Conservation (phyloP, 768 basidiomycete genomes). For the Cubamyces lactineus region DNA sequence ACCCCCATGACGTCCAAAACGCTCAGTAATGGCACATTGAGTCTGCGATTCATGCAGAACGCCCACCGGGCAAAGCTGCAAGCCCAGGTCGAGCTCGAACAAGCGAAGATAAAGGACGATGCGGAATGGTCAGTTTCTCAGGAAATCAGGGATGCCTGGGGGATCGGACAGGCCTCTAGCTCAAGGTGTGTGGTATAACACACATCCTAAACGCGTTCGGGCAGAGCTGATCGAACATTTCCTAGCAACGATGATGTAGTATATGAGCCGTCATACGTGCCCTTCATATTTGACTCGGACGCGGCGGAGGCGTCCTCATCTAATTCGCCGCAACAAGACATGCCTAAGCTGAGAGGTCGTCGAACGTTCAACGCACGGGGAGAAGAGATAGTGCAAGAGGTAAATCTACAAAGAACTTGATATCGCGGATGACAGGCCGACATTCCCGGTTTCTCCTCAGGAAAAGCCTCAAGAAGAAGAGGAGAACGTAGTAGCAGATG, state of each 20-base stretch:
- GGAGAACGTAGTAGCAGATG: neutral
- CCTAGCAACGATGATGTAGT: conserved; percentile 32
- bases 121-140: conserved; percentile 65
- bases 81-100: conserved; percentile 52
- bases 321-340: neutral
- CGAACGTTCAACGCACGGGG: conserved; percentile 56
- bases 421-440: too few relatives aligned
- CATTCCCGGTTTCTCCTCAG: neutral
- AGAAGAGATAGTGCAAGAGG: conserved; percentile 44
- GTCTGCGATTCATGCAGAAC: conserved; percentile 76
- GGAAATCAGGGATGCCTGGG: conserved; percentile 59
- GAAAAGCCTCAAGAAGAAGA: conserved; percentile 7
- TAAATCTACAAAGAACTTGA: conserved; percentile 9
- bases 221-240: neutral
- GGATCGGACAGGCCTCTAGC: conserved; percentile 18
- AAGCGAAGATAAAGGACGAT: conserved; percentile 62
- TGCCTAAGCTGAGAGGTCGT: conserved; percentile 46
- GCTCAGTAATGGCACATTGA: conserved; percentile 65
- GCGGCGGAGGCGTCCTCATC: conserved; percentile 28
- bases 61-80: conserved; percentile 58
- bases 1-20: conserved; percentile 48
- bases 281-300: conserved; percentile 58
- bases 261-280: conserved; percentile 67
- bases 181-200: conserved; percentile 7
- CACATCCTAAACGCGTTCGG: too few relatives aligned